phyloP scores from a whole-genome alignment of 192 early-diverging fungal genomes.

The Phlyctochytrium planicorne region DNA sequence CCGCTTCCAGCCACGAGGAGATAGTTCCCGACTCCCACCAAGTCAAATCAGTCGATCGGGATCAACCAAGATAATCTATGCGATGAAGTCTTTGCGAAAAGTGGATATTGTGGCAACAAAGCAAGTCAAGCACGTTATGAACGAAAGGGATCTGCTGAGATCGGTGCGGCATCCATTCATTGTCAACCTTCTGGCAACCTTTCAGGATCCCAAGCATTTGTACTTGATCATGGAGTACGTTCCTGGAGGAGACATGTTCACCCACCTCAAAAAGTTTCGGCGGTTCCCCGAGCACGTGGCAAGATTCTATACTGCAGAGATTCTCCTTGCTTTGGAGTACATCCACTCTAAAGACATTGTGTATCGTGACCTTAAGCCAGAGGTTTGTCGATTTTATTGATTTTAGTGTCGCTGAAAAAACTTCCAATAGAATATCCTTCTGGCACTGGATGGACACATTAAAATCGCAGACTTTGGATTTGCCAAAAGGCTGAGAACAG shows the following conservation, averaged over 20 bases:
- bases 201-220: constrained; percentile 38
- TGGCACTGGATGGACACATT: constrained; percentile 62
- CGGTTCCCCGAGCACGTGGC: constrained; percentile 66
- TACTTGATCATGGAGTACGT: constrained; percentile 43
- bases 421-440: constrained; percentile 66
- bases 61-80: constrained; percentile 11
- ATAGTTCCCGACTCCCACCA: not conserved
- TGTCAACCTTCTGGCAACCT: constrained; percentile 35
- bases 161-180: constrained; percentile 36
- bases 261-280: constrained; percentile 57
- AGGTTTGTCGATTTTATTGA: constrained; percentile 24
- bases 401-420: not conserved
- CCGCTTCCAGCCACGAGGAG: constrained; percentile 12
- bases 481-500: constrained; percentile 67
- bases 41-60: not conserved
- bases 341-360: constrained; percentile 69
- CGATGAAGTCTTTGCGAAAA: constrained; percentile 43
- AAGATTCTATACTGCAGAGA: constrained; percentile 66
- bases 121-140: constrained; percentile 42
- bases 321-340: constrained; percentile 66
- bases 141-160: constrained; percentile 39
- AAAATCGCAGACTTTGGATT: constrained; percentile 72
- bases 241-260: constrained; percentile 75
- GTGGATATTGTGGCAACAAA: constrained; percentile 39
- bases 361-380: constrained; percentile 71